Base-by-base conservation (phyloP, 2,329 filamentous ascomycete species). In the Trichoderma sp. region DNA sequence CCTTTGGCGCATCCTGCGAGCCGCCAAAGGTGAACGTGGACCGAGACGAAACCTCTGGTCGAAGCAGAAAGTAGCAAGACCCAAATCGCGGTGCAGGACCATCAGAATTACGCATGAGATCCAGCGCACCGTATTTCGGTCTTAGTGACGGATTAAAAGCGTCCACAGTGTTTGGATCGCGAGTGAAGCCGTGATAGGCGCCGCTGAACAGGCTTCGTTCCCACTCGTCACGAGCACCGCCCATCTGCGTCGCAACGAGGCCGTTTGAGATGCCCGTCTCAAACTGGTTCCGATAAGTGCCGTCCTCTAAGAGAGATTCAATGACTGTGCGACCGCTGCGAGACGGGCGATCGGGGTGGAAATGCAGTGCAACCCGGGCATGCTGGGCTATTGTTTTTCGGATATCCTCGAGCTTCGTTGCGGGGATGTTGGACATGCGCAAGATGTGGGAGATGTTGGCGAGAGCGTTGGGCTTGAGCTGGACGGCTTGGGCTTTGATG, bases 231-330 rank as follows among this genome's bases (percentile, higher is more conserved):
- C 66, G 59, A 3, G 47, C 28, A 5, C 67, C 64, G 12, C 68
- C 68, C 4, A 65, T 30, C 2, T 64, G 52, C 9, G 61, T 60
- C 4, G 66, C 50, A 19, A 70, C 65, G 10, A 69, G 58, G 12
- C 69, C 67, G 14, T 71, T 70, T 19, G 68, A 71, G 43, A 70
- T 70, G 17, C 67, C 63, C 5, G 69, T 69, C 55, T 70, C 67
- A 28, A 69, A 70, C 30, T 70, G 69, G 26, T 51, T 68, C 41
- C 65, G 63, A 45, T 69, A 69, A 48, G 66, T 59, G 26, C 65
- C 68, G 24, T 69, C 65, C 2, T 59, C 58, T 6, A 68, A 45
- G 1, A 70, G 60, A 17, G 66, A 51, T 12, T 62, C 28, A 12
- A 64, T 63, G 12, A 70, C 69, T 5, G 60, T 64, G n/a, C 51